Evolutionary conservation across 305 asterid genomes (phyloP), one percentile per base, ranked within the genome.

Genomic region (Rubia occidens): DNA sequence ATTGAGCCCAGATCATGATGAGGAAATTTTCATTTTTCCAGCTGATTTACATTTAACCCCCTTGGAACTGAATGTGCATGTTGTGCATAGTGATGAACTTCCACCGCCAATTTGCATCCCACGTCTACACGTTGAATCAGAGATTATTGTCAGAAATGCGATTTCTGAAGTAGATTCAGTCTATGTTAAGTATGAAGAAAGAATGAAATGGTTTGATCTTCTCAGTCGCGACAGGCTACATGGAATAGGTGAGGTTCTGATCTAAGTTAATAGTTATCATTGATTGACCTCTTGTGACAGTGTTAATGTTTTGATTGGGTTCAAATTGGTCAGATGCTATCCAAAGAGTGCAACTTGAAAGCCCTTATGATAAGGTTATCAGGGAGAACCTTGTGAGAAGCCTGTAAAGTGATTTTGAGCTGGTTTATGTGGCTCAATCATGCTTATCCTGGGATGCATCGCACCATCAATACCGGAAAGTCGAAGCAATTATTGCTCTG

Each of bases 391-490:
- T 83, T 49, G 4, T 78, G 67, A 81, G 54, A 74, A 81, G 86
- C 66, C 72, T 88, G 76, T 85, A 82, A 72, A 64, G 78, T 70
- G 93, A 88, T 72, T 70, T 86, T 37, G 89, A 86, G 77, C 71
- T 86, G 80, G 84, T 84, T 54, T 74, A 73, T 75, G 89, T 85
- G 65, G 90, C 90, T 47, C 85, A 86, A 42, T 70, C 73, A 39
- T 85, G 93, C 81, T 70, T 88, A 68, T 81, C 82, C 6, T 88
- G 93, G 90, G 95, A 86, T 60, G 85, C 87, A 60, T 82, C 86
- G 35, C 75, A 83, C 75, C 75, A 85, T 60, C 88, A 86, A 43
- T 82, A 81, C 59, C 71, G 66, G 59, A 82, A 82, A 73, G 77
- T 86, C 24, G 79, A 86, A 69, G 74, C 77, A 21, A 59, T 53